Evolutionary conservation across 1,284 basidiomycete species (phyloP), one percentile per base, ranked within the genome.

Genomic region (Xerocomus nothofagi): DNA sequence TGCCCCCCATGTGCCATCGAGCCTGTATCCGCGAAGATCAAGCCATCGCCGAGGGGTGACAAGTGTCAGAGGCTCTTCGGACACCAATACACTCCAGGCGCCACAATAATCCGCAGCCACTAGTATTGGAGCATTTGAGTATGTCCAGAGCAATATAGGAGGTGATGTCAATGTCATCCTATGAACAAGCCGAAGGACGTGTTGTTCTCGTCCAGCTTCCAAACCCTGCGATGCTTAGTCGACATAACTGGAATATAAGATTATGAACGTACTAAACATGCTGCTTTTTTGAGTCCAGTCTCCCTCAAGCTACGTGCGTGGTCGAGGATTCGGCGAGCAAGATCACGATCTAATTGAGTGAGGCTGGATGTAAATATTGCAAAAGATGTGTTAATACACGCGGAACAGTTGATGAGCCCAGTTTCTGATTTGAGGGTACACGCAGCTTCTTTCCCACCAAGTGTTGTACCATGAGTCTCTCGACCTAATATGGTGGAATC

Each of bases 41-140:
- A 88, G 65, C 91, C 91, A 93, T 21, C 87, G 78, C 38, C 89
- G 75, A 27, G 90, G 89, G 49, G 81, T 74, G 9, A 81, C 57
- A 53, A 77, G 70, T 31, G 62, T 71, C 32, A 73, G 50, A 0
- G 77, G 77, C 20, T 68, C 68, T 38, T 75, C 68, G 3, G 73
- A 77, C n/a, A 82, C 68, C 6, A 69, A 61, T 26, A 88, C 78
- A 1, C 80, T 77, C 89, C 88, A 92, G 14, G 71, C 54, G 24
- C 63, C 61, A 55, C 82, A 68, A 59, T 78, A 74, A 4, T 71
- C 67, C 0, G 77, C 72, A 57, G 72, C 63, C 53, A 84, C 70
- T 32, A 84, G 62, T n/a, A 73, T 62, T 29, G 78, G 66, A 14
- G 65, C 63, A 30, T 75, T 71, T 61, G 87, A 88, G 12, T 89